These are phyloP conservation scores for Pseudonectria buxi DNA, from an alignment of 2,329 filamentous ascomycete species.

Conservation along the genomic window DNA sequence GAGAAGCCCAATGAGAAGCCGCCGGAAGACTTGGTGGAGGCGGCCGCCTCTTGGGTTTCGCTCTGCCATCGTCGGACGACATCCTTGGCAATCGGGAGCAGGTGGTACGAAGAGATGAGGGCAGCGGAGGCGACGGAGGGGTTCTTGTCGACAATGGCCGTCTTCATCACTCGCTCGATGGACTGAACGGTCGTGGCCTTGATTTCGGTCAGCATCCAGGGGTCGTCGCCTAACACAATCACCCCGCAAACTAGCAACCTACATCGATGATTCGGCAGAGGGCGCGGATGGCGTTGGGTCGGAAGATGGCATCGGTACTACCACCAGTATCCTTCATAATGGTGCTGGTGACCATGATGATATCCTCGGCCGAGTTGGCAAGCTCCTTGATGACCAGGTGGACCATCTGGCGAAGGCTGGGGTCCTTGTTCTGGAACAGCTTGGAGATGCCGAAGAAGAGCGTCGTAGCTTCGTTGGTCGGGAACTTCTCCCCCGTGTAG, in stretches of 20 bases:
- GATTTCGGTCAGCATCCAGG: constrained; percentile 21
- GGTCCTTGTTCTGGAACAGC: constrained; percentile 99
- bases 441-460: constrained; percentile 99
- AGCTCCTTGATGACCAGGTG: constrained; percentile 98
- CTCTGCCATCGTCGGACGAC: constrained; percentile 97
- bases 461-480: constrained; percentile 92
- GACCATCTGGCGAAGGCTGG: constrained; percentile 95
- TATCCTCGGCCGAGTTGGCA: constrained; percentile 90
- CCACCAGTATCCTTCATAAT: constrained; percentile 99
- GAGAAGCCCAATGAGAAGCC: constrained; percentile 90
- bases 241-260: constrained; percentile 29
- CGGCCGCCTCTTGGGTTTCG: constrained; percentile 94
- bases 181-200: constrained; percentile 92
- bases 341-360: constrained; percentile 98
- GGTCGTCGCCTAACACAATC: constrained; percentile 8
- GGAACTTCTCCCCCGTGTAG: constrained; percentile 95
- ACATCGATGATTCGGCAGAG: constrained; percentile 96
- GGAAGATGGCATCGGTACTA: constrained; percentile 86
- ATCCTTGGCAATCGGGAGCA: constrained; percentile 90
- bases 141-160: constrained; percentile 97
- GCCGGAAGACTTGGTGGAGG: constrained; percentile 77
- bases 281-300: constrained; percentile 92
- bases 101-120: constrained; percentile 93
- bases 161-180: constrained; percentile 98
- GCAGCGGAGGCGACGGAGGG: constrained; percentile 95